Base-by-base conservation (phyloP, 228 moss, liverwort and hornwort species). In the Sphagnum fallax region DNA sequence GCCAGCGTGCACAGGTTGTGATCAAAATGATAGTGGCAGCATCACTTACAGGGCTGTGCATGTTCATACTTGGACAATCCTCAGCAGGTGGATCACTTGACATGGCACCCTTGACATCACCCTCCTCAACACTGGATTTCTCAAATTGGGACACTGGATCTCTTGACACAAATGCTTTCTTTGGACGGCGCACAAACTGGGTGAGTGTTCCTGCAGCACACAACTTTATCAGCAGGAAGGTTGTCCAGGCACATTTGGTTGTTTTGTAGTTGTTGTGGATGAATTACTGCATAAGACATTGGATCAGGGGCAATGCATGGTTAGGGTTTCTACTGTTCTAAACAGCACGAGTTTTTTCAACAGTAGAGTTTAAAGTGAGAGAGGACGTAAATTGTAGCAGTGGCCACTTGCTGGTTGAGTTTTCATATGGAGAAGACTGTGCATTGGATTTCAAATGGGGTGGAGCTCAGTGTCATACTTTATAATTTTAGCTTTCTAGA, bases 21-120 rank as follows among this genome's bases (percentile, higher is more conserved):
- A 81, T 87, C 64, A 95, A 92, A 69, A 63, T 92, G 53, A 69
- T 88, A 14, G 84, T 95, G 62, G 90, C 92, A 48, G 90, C 84
- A 10, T 82, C 81, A 9, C 78, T 95, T 16, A 91, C 94, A 58
- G 80, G 80, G 50, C 84, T 95, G n/a, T 95, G 94, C 76, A 92
- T 95, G 94, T 82, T 90, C 69, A 92, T 92, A 68, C 83, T 95
- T 53, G 88, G 88, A 62, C 91, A 85, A 73, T 95, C 92, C 11
- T 90, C 92, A 66, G 84, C 91, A 63, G 84, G 89, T 47, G 81
- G 89, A 60, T 83, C 82, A 65, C 85, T 90, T 62, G 79, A 83
- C 65, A 77, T 83, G 92, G 94, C 91, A 75, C 5, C 52, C n/a
- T 6, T 52, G 0, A 47, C 52, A 2, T 52, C 57, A 53, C 11